A percentile compares a stretch with the other conserved stretches of the same genome.
Evolutionary conservation across 1,139 yeast genomes (phyloP).

Genomic region (Candida dubliniensis): DNA sequence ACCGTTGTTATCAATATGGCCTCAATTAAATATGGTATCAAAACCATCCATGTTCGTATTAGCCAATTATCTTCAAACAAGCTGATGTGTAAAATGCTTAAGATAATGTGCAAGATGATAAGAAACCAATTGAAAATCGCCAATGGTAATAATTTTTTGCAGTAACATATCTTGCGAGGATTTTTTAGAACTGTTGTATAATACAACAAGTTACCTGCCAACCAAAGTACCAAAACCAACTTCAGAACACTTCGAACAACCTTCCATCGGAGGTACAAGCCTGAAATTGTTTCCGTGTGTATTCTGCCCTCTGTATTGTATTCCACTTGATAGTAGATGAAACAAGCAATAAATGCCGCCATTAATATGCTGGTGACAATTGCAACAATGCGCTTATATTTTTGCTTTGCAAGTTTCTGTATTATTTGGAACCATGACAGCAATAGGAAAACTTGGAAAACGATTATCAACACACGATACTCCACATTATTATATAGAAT

Average conservation of each 20-base stretch:
- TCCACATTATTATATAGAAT: conserved; percentile 28
- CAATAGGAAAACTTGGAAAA: conserved; percentile 37
- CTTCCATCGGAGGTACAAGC: conserved; percentile 19
- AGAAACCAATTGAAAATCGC: conserved; percentile 41
- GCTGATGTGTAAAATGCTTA: conserved; percentile 30
- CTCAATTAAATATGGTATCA: conserved; percentile 38
- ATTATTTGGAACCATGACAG: conserved; percentile 44
- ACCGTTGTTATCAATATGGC: conserved; percentile 40
- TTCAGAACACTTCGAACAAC: conserved; percentile 25
- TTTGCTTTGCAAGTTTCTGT: conserved; percentile 22
- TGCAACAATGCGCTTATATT: conserved; percentile 21
- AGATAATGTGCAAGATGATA: conserved; percentile 27
- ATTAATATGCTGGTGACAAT: conserved; percentile 21
- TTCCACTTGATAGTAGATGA: conserved; percentile 17
- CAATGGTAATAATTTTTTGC: conserved; percentile 39
- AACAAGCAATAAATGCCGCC: conserved; percentile 20
- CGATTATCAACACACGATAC: conserved; percentile 29
- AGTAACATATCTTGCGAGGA: conserved; percentile 36
- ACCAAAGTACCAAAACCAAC: conserved; percentile 27
- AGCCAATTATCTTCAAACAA: conserved; percentile 32
- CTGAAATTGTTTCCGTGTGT: not conserved
- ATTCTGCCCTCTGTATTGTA: conserved; percentile 12
- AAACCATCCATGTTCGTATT: conserved; percentile 39
- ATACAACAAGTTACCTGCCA: conserved; percentile 26
- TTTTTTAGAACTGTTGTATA: conserved; percentile 31